Conservation (phyloP, 805 yeast species). For the baker's yeast (Saccharomyces cerevisiae) region DNA sequence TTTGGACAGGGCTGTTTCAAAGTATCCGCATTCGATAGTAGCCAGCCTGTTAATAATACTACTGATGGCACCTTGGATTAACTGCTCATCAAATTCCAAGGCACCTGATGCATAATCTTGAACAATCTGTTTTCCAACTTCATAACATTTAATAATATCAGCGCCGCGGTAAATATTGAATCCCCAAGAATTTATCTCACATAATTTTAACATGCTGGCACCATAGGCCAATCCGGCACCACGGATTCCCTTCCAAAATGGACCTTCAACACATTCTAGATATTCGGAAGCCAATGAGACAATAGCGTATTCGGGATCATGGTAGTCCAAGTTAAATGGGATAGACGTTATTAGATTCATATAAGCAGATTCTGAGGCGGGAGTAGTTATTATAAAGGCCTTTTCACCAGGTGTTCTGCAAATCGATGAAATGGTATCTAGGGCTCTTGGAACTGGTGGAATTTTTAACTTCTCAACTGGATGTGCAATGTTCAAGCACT, state of each 20-base stretch:
- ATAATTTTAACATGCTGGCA: constrained; percentile 48
- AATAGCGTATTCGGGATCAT: constrained; percentile 55
- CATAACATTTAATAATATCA: constrained; percentile 58
- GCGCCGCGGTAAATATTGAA: constrained; percentile 75
- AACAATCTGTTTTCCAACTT: constrained; percentile 58
- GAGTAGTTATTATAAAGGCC: constrained; percentile 61
- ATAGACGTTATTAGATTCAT: constrained; percentile 51
- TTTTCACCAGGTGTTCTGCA: constrained; percentile 44
- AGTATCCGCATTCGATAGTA: constrained; percentile 52
- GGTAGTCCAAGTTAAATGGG: constrained; percentile 38
- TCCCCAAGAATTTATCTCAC: constrained; percentile 59
- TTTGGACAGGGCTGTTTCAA: constrained; percentile 57
- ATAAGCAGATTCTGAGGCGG: constrained; percentile 79
- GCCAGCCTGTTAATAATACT: constrained; percentile 69
- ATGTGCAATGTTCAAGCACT: constrained; percentile 6
- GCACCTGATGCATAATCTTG: constrained; percentile 49
- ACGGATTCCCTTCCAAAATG: constrained; percentile 92
- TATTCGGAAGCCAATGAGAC: constrained; percentile 67
- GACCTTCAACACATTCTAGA: constrained; percentile 86
- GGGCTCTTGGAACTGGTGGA: constrained; percentile 44
- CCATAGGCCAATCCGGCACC: constrained; percentile 95
- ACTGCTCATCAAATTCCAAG: constrained; percentile 44
- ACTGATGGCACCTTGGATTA: constrained; percentile 67
- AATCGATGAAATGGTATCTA: constrained; percentile 43
- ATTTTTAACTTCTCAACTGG: constrained; percentile 5